These are phyloP conservation scores for Guillardia theta DNA, from an alignment of 78 protist genomes.

Conservation along the genomic window DNA sequence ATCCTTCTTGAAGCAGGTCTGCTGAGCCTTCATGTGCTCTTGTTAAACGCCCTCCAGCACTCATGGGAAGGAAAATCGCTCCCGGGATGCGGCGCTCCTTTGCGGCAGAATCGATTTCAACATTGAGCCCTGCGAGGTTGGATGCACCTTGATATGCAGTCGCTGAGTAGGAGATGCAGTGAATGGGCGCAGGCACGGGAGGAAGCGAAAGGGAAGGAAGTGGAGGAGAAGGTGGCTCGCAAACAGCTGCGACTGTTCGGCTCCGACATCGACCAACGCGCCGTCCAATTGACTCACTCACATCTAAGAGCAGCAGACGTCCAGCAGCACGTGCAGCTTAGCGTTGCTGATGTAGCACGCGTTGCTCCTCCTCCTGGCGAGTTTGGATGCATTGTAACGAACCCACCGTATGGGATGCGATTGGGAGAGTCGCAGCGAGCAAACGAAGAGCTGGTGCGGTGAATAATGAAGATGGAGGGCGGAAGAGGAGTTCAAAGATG, in stretches of 20 bases:
- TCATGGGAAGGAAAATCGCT: neutral
- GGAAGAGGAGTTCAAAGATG: no score
- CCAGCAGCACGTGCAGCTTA: neutral
- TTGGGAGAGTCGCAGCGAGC: neutral
- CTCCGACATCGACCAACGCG: neutral
- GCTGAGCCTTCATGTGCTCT: no score
- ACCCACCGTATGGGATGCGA: neutral
- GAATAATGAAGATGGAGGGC: constrained; percentile 2
- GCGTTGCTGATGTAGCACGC: neutral
- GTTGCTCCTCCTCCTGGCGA: neutral
- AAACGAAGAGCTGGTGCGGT: neutral
- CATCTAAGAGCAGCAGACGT: neutral
- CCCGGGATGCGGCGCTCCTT: neutral
- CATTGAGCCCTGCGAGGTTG: neutral
- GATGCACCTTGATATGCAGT: neutral
- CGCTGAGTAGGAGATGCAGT: neutral
- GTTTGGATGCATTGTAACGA: neutral
- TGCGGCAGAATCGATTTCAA: neutral
- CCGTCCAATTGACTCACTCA: neutral
- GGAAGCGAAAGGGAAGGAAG: neutral
- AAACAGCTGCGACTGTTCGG: neutral
- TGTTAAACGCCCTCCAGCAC: no score
- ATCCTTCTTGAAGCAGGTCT: neutral
- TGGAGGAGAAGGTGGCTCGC: neutral
- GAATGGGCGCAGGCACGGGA: neutral